These are phyloP conservation scores for Tetrastigma voinierianum DNA, from an alignment of 164 flowering plant genomes.

Conservation along the genomic window DNA sequence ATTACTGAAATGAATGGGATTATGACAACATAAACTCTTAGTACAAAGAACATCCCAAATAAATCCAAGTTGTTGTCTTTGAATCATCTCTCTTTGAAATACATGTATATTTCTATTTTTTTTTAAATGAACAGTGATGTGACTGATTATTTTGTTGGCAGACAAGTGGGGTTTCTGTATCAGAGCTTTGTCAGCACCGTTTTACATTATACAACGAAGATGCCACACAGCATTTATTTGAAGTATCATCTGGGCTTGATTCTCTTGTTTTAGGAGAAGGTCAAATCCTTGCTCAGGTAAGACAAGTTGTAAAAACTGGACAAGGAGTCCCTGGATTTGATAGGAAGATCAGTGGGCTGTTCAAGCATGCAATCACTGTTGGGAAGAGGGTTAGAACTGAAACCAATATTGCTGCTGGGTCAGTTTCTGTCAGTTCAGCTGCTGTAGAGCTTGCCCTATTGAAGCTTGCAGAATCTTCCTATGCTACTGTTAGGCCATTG, in stretches of 20 bases:
- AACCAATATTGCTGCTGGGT: constrained; percentile 89
- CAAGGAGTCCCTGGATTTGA: constrained; percentile 90
- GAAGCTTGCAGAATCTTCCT: constrained; percentile 79
- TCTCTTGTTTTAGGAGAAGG: constrained; percentile 97
- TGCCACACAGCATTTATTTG: constrained; percentile 88
- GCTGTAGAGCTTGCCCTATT: constrained; percentile 94
- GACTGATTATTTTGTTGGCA: constrained; percentile 28
- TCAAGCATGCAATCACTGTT: constrained; percentile 89
- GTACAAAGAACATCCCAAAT: not conserved
- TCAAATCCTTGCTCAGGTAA: constrained; percentile 95
- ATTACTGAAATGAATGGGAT: not conserved
- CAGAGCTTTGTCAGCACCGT: constrained; percentile 78
- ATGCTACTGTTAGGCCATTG: constrained; percentile 64
- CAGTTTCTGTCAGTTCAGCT: constrained; percentile 98
- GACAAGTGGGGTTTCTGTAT: constrained; percentile 90
- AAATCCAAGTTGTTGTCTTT: not conserved
- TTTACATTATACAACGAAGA: constrained; percentile 81
- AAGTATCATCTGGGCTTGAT: constrained; percentile 96
- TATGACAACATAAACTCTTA: not conserved
- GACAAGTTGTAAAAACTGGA: constrained; percentile 88
- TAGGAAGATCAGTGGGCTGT: constrained; percentile 82
- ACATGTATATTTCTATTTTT: not conserved
- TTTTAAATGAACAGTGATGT: not conserved
- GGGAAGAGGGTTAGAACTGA: constrained; percentile 93
- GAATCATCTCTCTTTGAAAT: too few relatives aligned